phyloP scores from a whole-genome alignment of 1,284 basidiomycete genomes.

The Malassezia psittaci region DNA sequence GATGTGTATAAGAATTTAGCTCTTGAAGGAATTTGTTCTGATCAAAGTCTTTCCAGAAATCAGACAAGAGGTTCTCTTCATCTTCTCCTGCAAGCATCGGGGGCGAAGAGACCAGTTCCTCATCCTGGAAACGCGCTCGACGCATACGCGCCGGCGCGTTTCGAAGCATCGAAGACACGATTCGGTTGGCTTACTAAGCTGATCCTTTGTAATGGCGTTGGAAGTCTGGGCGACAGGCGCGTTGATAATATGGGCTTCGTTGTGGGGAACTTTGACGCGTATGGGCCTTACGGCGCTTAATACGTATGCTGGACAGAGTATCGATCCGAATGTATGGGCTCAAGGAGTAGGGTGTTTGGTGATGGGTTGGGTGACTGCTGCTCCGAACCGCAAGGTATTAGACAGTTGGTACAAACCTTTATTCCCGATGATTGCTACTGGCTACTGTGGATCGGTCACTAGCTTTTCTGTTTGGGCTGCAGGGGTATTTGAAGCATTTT shows the following conservation, averaged over 20 bases:
- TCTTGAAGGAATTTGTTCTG: slow-evolving; percentile 6
- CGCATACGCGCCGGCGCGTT: slow-evolving; percentile 4
- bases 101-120: slow-evolving; percentile 11
- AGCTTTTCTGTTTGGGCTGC: slow-evolving; percentile 94
- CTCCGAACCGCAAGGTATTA: slow-evolving; percentile 22
- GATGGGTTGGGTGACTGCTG: slow-evolving; percentile 55
- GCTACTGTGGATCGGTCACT: slow-evolving; percentile 89
- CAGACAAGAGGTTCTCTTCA: slow-evolving; percentile 10
- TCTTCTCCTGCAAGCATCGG: slow-evolving; percentile 3
- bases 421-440: slow-evolving; percentile 79
- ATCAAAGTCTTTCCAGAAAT: slow-evolving; percentile 10
- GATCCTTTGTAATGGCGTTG: not conserved
- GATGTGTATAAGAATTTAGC: slow-evolving; percentile 10
- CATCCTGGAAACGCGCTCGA: slow-evolving; percentile 2
- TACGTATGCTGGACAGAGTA: slow-evolving; percentile 62
- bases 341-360: slow-evolving; percentile 82
- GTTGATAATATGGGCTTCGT: slow-evolving; percentile 43
- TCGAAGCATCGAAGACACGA: slow-evolving; percentile 1
- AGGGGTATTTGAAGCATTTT: slow-evolving; percentile 75
- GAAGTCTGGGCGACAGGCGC: slow-evolving; percentile 25
- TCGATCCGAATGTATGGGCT: slow-evolving; percentile 75
- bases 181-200: not conserved
- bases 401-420: slow-evolving; percentile 51
- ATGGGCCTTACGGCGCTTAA: slow-evolving; percentile 48
- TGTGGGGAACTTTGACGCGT: slow-evolving; percentile 49